A percentile compares a stretch with the other conserved stretches of the same genome.
Evolutionary conservation across 2,329 filamentous ascomycete species (phyloP).

Genomic region (Purpureocillium lavendulum): DNA sequence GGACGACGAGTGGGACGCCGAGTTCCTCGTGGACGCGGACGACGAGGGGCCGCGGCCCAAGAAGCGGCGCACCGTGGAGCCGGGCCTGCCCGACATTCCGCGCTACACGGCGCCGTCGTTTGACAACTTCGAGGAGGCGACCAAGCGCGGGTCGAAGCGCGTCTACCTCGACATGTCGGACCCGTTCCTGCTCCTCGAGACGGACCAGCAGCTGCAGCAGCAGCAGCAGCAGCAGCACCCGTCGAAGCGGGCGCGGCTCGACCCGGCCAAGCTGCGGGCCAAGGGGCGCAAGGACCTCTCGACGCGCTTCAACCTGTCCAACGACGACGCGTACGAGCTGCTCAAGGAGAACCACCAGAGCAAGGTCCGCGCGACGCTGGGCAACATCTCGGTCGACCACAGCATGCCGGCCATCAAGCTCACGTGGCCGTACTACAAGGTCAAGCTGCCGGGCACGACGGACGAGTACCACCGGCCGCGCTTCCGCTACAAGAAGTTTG

Average conservation of each 20-base stretch:
- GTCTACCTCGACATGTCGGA: conserved; percentile 84
- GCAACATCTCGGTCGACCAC: conserved; percentile 89
- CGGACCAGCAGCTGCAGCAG: no score
- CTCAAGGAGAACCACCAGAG: conserved; percentile 95
- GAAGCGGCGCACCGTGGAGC: conserved; percentile 57
- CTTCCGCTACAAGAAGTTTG: conserved; percentile 61
- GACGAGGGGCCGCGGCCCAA: conserved; percentile 45
- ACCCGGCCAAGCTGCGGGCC: conserved; percentile 56
- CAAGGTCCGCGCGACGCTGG: conserved; percentile 87
- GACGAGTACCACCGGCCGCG: conserved; percentile 78
- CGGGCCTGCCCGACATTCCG: conserved; percentile 50
- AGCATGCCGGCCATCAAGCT: conserved; percentile 84
- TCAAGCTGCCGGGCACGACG: conserved; percentile 66
- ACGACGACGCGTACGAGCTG: conserved; percentile 90
- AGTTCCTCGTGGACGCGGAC: conserved; percentile 44
- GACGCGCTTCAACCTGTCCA: conserved; percentile 88
- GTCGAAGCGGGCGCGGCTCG: conserved; percentile 48
- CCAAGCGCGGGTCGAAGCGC: conserved; percentile 64
- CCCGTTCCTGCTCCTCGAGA: conserved; percentile 75
- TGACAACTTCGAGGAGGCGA: conserved; percentile 70
- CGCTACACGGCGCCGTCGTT: conserved; percentile 61
- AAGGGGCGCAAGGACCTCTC: conserved; percentile 65
- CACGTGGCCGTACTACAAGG: conserved; percentile 93
- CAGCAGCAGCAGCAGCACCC: no score
- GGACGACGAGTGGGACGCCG: conserved; percentile 55